Evolutionary conservation across 345 rosid genomes (phyloP).

Genomic region (Gossypioides kirkii): DNA sequence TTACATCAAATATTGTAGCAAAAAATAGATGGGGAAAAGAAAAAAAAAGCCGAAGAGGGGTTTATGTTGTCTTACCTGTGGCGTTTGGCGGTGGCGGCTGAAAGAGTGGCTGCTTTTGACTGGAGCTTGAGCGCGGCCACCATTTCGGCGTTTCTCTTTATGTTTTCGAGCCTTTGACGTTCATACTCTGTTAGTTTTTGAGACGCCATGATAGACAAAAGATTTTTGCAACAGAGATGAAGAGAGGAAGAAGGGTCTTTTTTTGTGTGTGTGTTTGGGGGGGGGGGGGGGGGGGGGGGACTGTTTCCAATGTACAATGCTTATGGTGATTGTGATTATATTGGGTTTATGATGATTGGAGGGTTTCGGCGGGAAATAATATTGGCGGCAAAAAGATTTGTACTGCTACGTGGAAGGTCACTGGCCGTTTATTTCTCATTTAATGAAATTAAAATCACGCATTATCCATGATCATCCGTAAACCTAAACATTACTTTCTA

Average conservation of each 20-base stretch:
- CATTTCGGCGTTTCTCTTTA: conserved; percentile 65
- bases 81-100: conserved; percentile 47
- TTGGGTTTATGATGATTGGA: background rate
- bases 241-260: background rate
- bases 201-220: conserved; percentile 44
- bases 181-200: conserved; percentile 66
- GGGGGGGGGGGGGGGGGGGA: too few relatives aligned
- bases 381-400: background rate
- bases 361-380: background rate
- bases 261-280: too few relatives aligned
- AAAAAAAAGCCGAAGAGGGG: background rate
- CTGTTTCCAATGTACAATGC: too few relatives aligned
- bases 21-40: background rate
- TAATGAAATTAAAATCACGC: background rate
- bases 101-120: conserved; percentile 47
- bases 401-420: background rate
- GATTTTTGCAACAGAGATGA: background rate
- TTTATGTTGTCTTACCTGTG: conserved; percentile 22
- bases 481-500: too few relatives aligned
- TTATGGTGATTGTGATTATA: too few relatives aligned
- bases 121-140: conserved; percentile 69
- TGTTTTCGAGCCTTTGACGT: conserved; percentile 68
- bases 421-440: background rate
- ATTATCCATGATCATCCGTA: too few relatives aligned
- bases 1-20: background rate